A percentile compares a stretch with the other conserved stretches of the same genome.
These are phyloP conservation scores for Rubus parviflorus DNA, from an alignment of 306 rosid genomes.

Conservation along the genomic window DNA sequence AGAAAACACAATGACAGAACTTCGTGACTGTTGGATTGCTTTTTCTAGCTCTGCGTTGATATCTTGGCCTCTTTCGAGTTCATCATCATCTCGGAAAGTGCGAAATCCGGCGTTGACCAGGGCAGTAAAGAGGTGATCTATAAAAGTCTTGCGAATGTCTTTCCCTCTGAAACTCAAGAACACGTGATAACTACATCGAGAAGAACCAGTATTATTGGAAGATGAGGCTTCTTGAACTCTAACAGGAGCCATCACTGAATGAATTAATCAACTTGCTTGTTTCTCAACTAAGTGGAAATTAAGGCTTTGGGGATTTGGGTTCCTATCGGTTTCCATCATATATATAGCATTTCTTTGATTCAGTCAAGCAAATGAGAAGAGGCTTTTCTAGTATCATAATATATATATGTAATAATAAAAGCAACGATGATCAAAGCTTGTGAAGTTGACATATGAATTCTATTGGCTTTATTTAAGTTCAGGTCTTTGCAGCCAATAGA, in stretches of 20 bases:
- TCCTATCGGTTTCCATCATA: not conserved
- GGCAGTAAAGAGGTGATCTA: not conserved
- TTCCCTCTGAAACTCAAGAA: constrained; percentile 10
- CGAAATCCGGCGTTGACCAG: not conserved
- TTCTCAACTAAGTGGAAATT: not conserved
- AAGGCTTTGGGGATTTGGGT: not conserved
- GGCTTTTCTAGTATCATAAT: not conserved
- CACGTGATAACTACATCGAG: not conserved
- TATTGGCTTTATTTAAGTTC: no score
- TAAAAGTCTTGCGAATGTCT: not conserved
- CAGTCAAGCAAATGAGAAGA: not conserved
- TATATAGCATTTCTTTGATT: not conserved
- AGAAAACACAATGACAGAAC: not conserved
- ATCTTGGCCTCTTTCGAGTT: not conserved
- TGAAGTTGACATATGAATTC: no score
- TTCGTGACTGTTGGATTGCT: not conserved
- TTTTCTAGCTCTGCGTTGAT: not conserved
- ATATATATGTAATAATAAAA: no score
- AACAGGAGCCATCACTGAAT: not conserved
- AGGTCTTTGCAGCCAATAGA: no score
- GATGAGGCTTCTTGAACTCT: not conserved
- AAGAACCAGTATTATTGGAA: not conserved
- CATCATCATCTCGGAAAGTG: not conserved
- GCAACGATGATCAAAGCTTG: no score
- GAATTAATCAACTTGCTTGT: not conserved